Base-by-base conservation (phyloP, 1,284 basidiomycete genomes). In the Cryptococcus wingfieldii region DNA sequence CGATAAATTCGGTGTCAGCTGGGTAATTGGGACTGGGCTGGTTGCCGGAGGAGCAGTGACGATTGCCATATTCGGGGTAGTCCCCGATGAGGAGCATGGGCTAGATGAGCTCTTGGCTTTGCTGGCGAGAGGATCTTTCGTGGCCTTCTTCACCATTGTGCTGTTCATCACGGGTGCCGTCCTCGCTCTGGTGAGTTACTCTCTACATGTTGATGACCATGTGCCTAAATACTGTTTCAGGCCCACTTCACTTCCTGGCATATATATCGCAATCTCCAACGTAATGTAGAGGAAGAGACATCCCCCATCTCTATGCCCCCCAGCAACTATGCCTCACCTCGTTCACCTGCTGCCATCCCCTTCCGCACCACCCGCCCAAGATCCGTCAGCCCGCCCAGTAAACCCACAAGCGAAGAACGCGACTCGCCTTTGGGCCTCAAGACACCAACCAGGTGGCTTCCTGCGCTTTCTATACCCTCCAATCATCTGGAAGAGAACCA, bases 11-110 rank as follows among this genome's bases (percentile, higher is more conserved):
- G 90, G 90, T 5, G 82, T 81, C 12, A 88, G 86, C 80, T 89
- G 95, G 83, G 79, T 92, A 51, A 75, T 89, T 12, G 93, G 92
- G 27, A 96, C 92, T 4, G 74, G 88, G 34, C 81, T 96, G 66
- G 94, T 98, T 60, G 89, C 90, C 1, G 84, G 85, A 12, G 93
- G 93, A 34, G 93, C 94, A 1, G 85, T 91, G 37, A 80, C 95
- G 56, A 93, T 98, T 57, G 92, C 89, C 19, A 80, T 91, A 55
- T 97, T 95, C 73, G 93, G 93, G 51, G 89, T 93, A 55, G 89
- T 97, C 0, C 86, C 88, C n/a, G 91, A 96, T 73, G 84, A 84
- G 12, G 90, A 89, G n/a, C 90, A 89, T 65, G 86, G 87, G 1
- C 81, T 98, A 14, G 88, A 93, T 61, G 90, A 95, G 74, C 82